These are phyloP conservation scores for Protomyces arabidopsidicola DNA, from an alignment of 1,139 yeast species.

Conservation along the genomic window DNA sequence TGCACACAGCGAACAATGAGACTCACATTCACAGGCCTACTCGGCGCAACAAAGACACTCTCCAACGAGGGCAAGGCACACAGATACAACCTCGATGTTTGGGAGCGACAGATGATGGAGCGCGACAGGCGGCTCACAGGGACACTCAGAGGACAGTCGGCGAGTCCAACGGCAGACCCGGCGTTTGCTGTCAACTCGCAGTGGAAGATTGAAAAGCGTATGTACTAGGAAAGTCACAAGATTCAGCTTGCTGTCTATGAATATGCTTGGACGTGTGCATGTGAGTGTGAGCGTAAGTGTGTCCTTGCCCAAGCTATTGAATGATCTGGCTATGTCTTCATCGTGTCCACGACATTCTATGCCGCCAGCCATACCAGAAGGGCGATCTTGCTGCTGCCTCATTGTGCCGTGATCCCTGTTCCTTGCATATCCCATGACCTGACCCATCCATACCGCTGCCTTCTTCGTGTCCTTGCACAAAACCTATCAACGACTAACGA, in stretches of 20 bases:
- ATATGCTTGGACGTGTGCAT: too few species aligned
- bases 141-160: constrained; percentile 21
- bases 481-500: not conserved
- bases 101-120: constrained; percentile 30
- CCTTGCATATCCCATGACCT: too few species aligned
- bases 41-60: constrained; percentile 24
- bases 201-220: constrained; percentile 20
- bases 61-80: constrained; percentile 28
- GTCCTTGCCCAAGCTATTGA: too few species aligned
- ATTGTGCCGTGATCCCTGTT: too few species aligned
- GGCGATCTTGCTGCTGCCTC: too few species aligned
- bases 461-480: too few species aligned
- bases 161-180: constrained; percentile 17
- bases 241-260: too few species aligned
- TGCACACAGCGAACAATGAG: constrained; percentile 21
- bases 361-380: too few species aligned
- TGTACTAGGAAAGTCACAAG: not conserved
- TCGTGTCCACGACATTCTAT: too few species aligned
- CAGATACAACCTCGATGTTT: constrained; percentile 22
- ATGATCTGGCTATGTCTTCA: too few species aligned
- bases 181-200: constrained; percentile 23
- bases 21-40: constrained; percentile 2
- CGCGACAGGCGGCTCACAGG: constrained; percentile 29
- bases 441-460: too few species aligned
- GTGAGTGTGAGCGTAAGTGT: too few species aligned